Evolutionary conservation across 2,329 filamentous ascomycete genomes (phyloP).

Genomic region (Xenoacremonium recifei): DNA sequence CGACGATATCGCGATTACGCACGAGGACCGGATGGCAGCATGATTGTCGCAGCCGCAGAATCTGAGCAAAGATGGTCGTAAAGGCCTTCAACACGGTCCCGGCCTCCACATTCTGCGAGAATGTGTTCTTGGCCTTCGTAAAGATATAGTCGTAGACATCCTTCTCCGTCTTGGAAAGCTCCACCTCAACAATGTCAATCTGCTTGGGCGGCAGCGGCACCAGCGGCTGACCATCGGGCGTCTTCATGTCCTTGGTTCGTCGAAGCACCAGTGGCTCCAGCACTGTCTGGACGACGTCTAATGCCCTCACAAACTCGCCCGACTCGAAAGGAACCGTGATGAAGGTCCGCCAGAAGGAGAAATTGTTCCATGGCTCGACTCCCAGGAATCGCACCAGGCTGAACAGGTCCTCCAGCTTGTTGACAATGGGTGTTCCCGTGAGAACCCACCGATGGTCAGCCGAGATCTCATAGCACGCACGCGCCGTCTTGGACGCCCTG

Average conservation of each 20-base stretch:
- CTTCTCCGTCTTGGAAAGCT: conserved; percentile 79
- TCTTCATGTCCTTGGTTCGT: conserved; percentile 97
- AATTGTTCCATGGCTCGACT: conserved; percentile 98
- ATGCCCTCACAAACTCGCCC: conserved; percentile 86
- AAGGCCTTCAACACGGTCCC: conserved; percentile 94
- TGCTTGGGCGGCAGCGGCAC: conserved; percentile 80
- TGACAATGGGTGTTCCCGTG: conserved; percentile 95
- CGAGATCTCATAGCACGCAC: conserved; percentile 87
- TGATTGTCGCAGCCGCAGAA: conserved; percentile 85
- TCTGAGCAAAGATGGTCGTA: conserved; percentile 96
- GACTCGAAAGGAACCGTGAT: conserved; percentile 97
- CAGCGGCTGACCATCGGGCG: conserved; percentile 71
- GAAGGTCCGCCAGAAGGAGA: conserved; percentile 98
- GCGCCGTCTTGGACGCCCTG: conserved; percentile 86
- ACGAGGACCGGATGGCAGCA: conserved; percentile 93
- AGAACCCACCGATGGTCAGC: conserved; percentile 88
- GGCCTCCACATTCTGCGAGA: conserved; percentile 82
- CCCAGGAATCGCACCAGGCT: conserved; percentile 88
- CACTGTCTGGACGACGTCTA: conserved; percentile 96
- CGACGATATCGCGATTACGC: conserved; percentile 77
- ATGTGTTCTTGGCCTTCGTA: conserved; percentile 76
- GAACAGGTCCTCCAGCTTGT: conserved; percentile 91
- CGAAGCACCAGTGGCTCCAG: conserved; percentile 93
- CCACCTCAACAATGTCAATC: conserved; percentile 83
- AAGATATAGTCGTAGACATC: conserved; percentile 94